Evolutionary conservation across 306 rosid genomes (phyloP).

Genomic region (Gleditsia sinensis): DNA sequence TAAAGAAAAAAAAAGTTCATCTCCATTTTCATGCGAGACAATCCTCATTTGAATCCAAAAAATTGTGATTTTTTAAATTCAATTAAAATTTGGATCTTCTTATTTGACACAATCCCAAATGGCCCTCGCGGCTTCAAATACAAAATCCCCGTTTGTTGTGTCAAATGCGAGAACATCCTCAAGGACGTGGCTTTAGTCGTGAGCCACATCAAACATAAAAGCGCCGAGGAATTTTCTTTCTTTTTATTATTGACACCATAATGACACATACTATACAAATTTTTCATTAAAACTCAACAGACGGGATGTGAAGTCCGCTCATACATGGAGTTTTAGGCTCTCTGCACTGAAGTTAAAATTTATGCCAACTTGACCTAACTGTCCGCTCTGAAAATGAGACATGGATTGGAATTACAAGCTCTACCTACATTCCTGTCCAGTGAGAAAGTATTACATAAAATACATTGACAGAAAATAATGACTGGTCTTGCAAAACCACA

Average conservation of each 20-base stretch:
- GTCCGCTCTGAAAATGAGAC: background rate
- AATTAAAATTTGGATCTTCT: no score
- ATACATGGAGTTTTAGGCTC: background rate
- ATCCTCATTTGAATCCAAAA: no score
- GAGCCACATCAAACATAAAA: no score
- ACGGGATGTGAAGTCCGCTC: background rate
- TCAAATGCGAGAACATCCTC: no score
- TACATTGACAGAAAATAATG: slow-evolving; percentile 6
- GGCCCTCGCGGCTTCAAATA: no score
- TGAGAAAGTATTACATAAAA: slow-evolving; percentile 14
- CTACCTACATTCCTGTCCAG: slow-evolving; percentile 26
- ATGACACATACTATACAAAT: background rate
- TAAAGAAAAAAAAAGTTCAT: no score
- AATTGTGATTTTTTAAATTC: no score
- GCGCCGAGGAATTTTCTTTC: background rate
- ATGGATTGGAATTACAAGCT: slow-evolving; percentile 1
- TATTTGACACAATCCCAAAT: no score
- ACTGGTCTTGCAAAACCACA: slow-evolving; percentile 36
- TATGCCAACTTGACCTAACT: background rate
- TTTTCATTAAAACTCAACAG: background rate
- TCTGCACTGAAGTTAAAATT: background rate
- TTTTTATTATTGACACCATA: background rate
- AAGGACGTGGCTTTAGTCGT: no score
- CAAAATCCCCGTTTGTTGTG: no score
- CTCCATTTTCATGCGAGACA: no score